Evolutionary conservation across 129 eudicot genomes (phyloP), one percentile per base, ranked within the genome.

Genomic region (Erigeron canadensis): DNA sequence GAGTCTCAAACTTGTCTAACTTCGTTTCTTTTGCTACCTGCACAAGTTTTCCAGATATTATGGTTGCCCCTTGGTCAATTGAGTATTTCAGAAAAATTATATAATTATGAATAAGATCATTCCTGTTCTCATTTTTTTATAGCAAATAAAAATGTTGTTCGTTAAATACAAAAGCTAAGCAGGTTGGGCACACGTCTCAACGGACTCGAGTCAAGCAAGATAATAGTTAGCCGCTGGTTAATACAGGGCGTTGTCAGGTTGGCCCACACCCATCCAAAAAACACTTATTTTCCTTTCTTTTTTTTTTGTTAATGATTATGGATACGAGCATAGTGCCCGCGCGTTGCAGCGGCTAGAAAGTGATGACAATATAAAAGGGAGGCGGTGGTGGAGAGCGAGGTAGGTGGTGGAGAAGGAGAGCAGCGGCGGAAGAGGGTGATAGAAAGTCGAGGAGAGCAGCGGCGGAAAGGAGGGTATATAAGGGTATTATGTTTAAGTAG

Each of bases 1-100:
- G 96, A 16, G 76, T 22, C 79, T 93, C 97, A 74, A 94, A 89
- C 78, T 89, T 94, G 79, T 94, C 96, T 79, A 94, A 55, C 69
- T 82, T 94, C 42, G 86, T 82, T 1, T 80, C 90, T 82, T 94
- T 94, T 3, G 73, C 98, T 37, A 61, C 96, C 98, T 94, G 91
- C 62, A 76, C 2, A 62, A 34, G 22, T 12, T 22, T 28, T 45
- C n/a, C 16, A 40, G 3, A 56, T 18, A 18, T 53, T 17, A 5
- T 37, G 10, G 16, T 17, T 17, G 53, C 40, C 53, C 38, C 37
- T 70, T 70, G 38, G 54, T 54, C 13, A 15, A 67, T 21, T 11
- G 21, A 63, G 16, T 63, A 37, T 9, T 37, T n/a, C 44, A 58
- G 41, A 22, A 11, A 23, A 22, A 58, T 12, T 58, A 5, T 18